These are phyloP conservation scores for Fusarium foetens DNA, from an alignment of 2,329 filamentous ascomycete species.

Conservation along the genomic window DNA sequence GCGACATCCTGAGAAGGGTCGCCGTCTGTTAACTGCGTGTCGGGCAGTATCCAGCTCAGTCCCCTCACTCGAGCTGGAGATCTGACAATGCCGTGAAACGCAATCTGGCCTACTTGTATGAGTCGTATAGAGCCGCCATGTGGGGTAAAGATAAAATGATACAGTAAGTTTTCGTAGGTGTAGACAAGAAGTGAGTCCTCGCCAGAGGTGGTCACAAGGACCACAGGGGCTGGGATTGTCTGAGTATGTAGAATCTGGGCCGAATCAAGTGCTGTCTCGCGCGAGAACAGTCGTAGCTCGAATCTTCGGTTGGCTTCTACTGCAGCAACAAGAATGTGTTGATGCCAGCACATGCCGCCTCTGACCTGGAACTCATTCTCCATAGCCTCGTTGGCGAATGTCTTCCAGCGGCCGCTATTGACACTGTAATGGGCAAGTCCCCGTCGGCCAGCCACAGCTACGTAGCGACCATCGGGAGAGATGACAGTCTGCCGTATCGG, in stretches of 20 bases:
- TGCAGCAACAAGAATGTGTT: conserved; percentile 91
- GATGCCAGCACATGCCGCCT: conserved; percentile 98
- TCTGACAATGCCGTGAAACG: conserved; percentile 94
- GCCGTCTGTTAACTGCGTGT: conserved; percentile 86
- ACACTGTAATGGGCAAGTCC: conserved; percentile 96
- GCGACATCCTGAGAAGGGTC: conserved; percentile 96
- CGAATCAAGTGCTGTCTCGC: conserved; percentile 81
- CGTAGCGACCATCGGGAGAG: conserved; percentile 91
- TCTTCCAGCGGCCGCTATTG: conserved; percentile 94
- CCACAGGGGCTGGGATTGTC: conserved; percentile 83
- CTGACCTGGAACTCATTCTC: conserved; percentile 93
- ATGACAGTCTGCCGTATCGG: conserved; percentile 88
- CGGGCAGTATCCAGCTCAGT: conserved; percentile 94
- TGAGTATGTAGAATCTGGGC: conserved; percentile 80
- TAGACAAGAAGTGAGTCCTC: conserved; percentile 96
- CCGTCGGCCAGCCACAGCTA: conserved; percentile 92
- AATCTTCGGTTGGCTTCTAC: conserved; percentile 87
- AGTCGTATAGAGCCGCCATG: conserved; percentile 76
- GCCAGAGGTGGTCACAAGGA: conserved; percentile 87
- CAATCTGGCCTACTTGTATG: conserved; percentile 96
- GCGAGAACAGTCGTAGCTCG: conserved; percentile 91
- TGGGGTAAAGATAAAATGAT: conserved; percentile 90
- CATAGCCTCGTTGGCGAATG: conserved; percentile 80
- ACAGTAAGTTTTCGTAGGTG: conserved; percentile 94
- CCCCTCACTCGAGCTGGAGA: conserved; percentile 92